Evolutionary conservation across 305 asterid genomes (phyloP), one percentile per base, ranked within the genome.

Genomic region (Rubia occidens): DNA sequence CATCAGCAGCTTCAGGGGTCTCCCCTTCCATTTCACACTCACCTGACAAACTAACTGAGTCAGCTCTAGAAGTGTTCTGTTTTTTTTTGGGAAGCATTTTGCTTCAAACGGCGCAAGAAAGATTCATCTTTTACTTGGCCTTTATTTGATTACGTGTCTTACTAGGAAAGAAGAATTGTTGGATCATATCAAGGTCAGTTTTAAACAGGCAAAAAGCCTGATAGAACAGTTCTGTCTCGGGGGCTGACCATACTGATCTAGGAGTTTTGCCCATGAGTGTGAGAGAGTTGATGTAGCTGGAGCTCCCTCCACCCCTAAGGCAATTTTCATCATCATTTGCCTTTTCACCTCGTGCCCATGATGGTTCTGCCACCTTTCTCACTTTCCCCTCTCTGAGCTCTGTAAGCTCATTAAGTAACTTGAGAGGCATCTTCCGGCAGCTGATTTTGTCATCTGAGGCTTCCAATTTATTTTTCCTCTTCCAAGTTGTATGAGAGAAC

Each of bases 131-230:
- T 87, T 84, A 90, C 77, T 93, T 93, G 72, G 79, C 76, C 82
- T 84, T 88, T 66, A 90, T 56, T 70, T 93, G 95, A 18, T 80
- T 72, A 44, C 95, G 95, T 42, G 86, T 83, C 69, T 88, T 89
- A 18, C 75, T 95, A 70, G 96, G 96, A 79, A 94, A 91, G 8
- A 53, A 68, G 86, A 95, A 67, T 85, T 90, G 24, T 66, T 86
- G 87, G 80, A 94, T 89, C 95, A 94, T 83, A 40, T 95, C 83
- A 75, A 94, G 79, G 77, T 94, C 95, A 15, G 97, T 82, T 78
- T 97, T 97, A 81, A 94, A 87, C 80, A 84, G 95, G 82, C 76
- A 83, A 53, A 90, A 71, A 17, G 87, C 98, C 97, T 94, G 80
- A 64, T 90, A 91, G 84, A 94, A 94, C 80, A 85, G 71, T 75